Evolutionary conservation across 2,329 filamentous ascomycete species (phyloP), one percentile per base, ranked within the genome.

Genomic region (Nothomitra cinnamomea): DNA sequence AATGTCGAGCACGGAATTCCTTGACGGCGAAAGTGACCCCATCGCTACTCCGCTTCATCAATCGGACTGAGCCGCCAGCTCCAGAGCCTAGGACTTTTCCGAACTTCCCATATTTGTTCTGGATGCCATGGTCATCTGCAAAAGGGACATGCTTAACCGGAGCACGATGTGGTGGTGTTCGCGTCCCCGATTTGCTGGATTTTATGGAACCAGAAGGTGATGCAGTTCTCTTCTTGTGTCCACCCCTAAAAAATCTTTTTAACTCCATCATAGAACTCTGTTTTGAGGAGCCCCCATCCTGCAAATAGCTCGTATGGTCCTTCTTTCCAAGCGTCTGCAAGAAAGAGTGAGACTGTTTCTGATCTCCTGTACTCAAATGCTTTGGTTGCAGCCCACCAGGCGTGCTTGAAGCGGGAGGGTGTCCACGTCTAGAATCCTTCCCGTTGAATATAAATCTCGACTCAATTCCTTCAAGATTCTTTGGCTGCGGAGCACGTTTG

Each of bases 1-100:
- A 82, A 67, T 98, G 90, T 35, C 87, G 80, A 53, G 90, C 82
- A 53, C 92, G 77, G 69, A 98, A 98, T 64, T 98, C 90, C 68
- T 98, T 98, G 53, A 96, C 92, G 1, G 92, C 92, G 67, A 98
- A 98, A 0, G 94, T 92, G 5, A 87, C 87, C 24, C 85, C 85
- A 63, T 98, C 92, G 58, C 87, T 89, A 62, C 82, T 90, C 57
- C 92, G 80, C 71, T 92, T 95, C 82, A 98, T 87, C 51, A 98
- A 70, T 58, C 90, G 80, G 15, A 98, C 92, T 0, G 90, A 96
- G 24, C 92, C 92, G 51, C 92, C 92, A 25, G 92, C 92, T 24
- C 92, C 92, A 25, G 90, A 90, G 3, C 92, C 92, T 12, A 98
- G 75, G 1, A 96, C 87, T 64, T 87, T 92, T 55, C 90, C 92